These are phyloP conservation scores for Podaxis carcinomalis DNA, from an alignment of 768 basidiomycete species.

Conservation along the genomic window DNA sequence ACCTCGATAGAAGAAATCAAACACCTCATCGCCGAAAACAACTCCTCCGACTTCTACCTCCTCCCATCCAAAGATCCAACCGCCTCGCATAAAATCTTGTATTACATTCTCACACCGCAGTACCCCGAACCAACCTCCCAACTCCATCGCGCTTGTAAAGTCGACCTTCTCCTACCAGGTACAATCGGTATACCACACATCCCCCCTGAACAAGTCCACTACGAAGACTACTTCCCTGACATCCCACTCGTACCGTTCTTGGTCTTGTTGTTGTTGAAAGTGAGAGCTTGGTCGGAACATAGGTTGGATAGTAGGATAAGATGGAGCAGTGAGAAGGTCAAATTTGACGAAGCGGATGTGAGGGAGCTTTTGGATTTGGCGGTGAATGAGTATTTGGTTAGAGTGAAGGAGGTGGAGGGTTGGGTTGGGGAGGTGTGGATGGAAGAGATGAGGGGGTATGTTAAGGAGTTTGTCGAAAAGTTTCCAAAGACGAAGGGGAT, in stretches of 20 bases:
- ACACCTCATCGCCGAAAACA: constrained; percentile 22
- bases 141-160: constrained; percentile 26
- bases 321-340: constrained; percentile 32
- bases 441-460: constrained; percentile 19
- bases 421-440: constrained; percentile 30
- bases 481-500: constrained; percentile 14
- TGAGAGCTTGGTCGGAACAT: constrained; percentile 41
- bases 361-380: constrained; percentile 35
- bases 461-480: constrained; percentile 19
- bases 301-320: constrained; percentile 19
- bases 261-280: constrained; percentile 34
- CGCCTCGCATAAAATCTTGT: constrained; percentile 39
- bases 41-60: constrained; percentile 31
- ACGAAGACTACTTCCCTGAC: constrained; percentile 15
- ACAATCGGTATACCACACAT: constrained; percentile 29
- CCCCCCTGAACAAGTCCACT: constrained; percentile 17
- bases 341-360: constrained; percentile 38
- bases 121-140: not conserved
- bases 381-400: constrained; percentile 18
- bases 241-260: constrained; percentile 37
- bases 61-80: constrained; percentile 30
- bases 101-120: constrained; percentile 24
- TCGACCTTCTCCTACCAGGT: constrained; percentile 32
- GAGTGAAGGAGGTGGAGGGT: constrained; percentile 15
- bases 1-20: constrained; percentile 36